Percentiles rank a stretch among this genome's conserved stretches.
Evolutionary conservation across 2,329 filamentous ascomycete genomes (phyloP).

Genomic region (Colletotrichum tamarilloi): DNA sequence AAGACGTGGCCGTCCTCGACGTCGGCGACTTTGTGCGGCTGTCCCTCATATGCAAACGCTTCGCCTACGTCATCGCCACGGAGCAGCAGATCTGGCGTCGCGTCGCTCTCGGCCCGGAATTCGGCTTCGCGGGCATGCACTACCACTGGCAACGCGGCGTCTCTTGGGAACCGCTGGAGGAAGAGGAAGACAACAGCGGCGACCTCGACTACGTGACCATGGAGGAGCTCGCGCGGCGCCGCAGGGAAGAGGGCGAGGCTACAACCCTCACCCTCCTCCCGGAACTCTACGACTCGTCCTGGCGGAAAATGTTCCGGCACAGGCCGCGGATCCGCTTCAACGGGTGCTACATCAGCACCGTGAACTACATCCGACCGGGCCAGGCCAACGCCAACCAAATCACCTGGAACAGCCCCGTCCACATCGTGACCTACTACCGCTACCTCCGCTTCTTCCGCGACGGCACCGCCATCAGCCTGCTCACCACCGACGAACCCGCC

Average conservation of each 20-base stretch:
- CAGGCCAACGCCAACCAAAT: conserved; percentile 76
- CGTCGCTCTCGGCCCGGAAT: conserved; percentile 75
- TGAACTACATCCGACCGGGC: conserved; percentile 92
- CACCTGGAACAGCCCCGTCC: conserved; percentile 85
- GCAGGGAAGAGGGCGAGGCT: conserved; percentile 46
- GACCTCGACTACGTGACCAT: conserved; percentile 48
- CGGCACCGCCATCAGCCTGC: conserved; percentile 82
- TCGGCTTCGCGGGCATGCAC: conserved; percentile 86
- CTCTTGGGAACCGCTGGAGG: conserved; percentile 63
- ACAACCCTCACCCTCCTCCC: conserved; percentile 56
- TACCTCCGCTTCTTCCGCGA: conserved; percentile 96
- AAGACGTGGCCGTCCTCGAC: conserved; percentile 77
- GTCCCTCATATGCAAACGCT: conserved; percentile 84
- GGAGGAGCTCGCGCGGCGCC: conserved; percentile 49
- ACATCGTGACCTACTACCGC: conserved; percentile 97
- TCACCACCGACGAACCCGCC: conserved; percentile 83
- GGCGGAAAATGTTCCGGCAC: conserved; percentile 79
- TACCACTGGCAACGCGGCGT: conserved; percentile 78
- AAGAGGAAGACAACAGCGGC: conserved; percentile 44
- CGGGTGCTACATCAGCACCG: conserved; percentile 95
- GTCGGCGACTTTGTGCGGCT: conserved; percentile 81
- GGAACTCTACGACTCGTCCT: conserved; percentile 61
- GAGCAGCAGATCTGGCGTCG: conserved; percentile 90
- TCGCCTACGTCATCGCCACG: conserved; percentile 85
- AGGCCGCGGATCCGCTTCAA: conserved; percentile 93